These are phyloP conservation scores for Xanthoconium stramineum DNA, from an alignment of 768 basidiomycete species.

Conservation along the genomic window DNA sequence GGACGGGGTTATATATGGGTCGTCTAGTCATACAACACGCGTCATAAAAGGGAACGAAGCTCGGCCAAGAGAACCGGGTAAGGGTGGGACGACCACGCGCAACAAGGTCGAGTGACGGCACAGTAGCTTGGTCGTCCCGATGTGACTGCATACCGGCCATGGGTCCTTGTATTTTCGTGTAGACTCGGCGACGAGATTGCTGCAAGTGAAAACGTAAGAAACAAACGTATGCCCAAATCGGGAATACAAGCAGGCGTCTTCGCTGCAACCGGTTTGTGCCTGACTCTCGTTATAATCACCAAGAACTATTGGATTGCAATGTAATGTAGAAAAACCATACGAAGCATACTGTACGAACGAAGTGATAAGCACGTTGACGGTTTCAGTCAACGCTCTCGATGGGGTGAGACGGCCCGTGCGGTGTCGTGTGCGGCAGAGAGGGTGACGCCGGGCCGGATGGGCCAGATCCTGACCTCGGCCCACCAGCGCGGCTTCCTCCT, in stretches of 20 bases:
- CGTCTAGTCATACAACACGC: conserved; percentile 9
- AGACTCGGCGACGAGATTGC: neutral
- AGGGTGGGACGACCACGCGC: too few relatives aligned
- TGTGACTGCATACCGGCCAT: neutral
- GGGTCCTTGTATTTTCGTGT: conserved; percentile 15
- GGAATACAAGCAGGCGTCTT: conserved; percentile 26
- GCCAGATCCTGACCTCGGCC: conserved; percentile 8
- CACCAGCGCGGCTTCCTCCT: neutral
- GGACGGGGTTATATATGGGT: conserved; percentile 10
- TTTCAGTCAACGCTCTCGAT: conserved; percentile 35
- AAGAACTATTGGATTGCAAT: neutral
- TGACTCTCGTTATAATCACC: conserved; percentile 9
- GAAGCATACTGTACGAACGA: conserved; percentile 2
- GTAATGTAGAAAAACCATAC: conserved; percentile 13
- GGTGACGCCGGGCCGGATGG: conserved; percentile 3
- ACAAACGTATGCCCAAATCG: conserved; percentile 30
- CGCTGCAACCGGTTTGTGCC: conserved; percentile 4
- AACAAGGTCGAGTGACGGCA: neutral
- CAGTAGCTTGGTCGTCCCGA: too few relatives aligned
- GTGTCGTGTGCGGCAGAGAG: conserved; percentile 1
- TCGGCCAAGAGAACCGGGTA: too few relatives aligned
- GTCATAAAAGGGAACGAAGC: conserved; percentile 9
- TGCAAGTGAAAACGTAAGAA: neutral
- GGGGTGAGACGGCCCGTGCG: neutral
- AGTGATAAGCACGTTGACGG: neutral